These are phyloP conservation scores for Nakazawaea wyomingensis DNA, from an alignment of 805 yeast genomes.

Conservation along the genomic window DNA sequence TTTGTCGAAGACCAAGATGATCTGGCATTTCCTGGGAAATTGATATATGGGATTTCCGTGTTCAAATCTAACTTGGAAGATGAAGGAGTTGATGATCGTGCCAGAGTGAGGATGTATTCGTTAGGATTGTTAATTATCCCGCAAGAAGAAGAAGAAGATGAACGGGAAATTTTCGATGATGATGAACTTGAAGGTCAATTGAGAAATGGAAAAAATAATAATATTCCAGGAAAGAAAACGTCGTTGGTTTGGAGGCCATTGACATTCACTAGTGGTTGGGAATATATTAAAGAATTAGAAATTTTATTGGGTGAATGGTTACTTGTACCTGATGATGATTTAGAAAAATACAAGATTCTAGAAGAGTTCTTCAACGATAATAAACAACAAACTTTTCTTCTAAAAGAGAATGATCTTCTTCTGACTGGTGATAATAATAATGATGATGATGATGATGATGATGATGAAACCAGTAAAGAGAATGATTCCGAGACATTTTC, in stretches of 20 bases:
- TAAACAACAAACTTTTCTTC: no score
- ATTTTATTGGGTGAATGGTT: constrained; percentile 22
- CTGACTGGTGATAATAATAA: no score
- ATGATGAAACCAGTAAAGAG: no score
- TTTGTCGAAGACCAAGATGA: constrained; percentile 33
- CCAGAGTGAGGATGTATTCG: constrained; percentile 54
- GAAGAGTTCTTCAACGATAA: constrained; percentile 26
- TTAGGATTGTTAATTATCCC: constrained; percentile 57
- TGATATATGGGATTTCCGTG: constrained; percentile 45
- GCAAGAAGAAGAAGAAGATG: constrained; percentile 12
- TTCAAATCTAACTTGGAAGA: constrained; percentile 36
- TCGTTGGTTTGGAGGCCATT: constrained; percentile 33
- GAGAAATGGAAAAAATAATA: neutral
- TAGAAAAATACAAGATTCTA: constrained; percentile 14
- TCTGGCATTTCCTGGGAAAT: constrained; percentile 15
- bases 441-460: no score
- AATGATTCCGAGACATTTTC: no score
- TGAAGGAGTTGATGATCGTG: constrained; percentile 27
- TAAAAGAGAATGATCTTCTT: no score
- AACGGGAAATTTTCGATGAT: constrained; percentile 8
- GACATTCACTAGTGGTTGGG: constrained; percentile 38
- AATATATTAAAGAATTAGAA: constrained; percentile 32
- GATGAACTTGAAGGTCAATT: neutral
- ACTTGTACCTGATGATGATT: constrained; percentile 16
- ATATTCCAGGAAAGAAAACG: constrained; percentile 2